These are phyloP conservation scores for Tolypocladium amazonense DNA, from an alignment of 2,329 filamentous ascomycete species.

Conservation along the genomic window DNA sequence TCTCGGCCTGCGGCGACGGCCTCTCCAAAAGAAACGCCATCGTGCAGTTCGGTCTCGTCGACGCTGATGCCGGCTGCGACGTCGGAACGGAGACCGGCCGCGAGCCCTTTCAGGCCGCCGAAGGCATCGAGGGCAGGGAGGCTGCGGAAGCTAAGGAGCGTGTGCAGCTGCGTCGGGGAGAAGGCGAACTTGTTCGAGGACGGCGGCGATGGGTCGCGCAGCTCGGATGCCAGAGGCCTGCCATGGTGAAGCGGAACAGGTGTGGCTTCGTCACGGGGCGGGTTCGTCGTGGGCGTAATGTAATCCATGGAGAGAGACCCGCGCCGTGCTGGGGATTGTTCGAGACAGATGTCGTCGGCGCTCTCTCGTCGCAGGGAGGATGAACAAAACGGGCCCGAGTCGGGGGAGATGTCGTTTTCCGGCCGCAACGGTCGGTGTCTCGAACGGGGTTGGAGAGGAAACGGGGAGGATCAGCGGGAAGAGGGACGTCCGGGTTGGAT, in stretches of 20 bases:
- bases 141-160: conserved; percentile 39
- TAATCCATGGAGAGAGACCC: conserved; percentile 3
- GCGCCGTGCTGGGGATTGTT: not conserved
- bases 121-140: conserved; percentile 37
- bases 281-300: not conserved
- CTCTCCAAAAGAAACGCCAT: conserved; percentile 36
- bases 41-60: conserved; percentile 37
- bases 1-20: conserved; percentile 28
- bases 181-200: conserved; percentile 40
- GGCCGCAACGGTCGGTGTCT: not conserved
- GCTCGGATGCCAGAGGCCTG: conserved; percentile 9
- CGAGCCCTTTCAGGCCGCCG: conserved; percentile 42
- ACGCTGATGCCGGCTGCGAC: conserved; percentile 34
- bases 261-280: conserved; percentile 1
- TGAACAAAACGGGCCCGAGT: not conserved
- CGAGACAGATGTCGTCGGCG: not conserved
- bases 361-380: not conserved
- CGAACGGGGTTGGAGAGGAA: not conserved
- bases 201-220: conserved; percentile 14
- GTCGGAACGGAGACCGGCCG: conserved; percentile 38
- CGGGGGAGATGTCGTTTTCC: not conserved
- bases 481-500: not conserved
- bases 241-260: conserved; percentile 4
- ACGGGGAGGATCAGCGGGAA: not conserved
- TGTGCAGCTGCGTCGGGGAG: conserved; percentile 40